Conservation (phyloP, 139 green algal species). For the Edaphochlamys debaryana region DNA sequence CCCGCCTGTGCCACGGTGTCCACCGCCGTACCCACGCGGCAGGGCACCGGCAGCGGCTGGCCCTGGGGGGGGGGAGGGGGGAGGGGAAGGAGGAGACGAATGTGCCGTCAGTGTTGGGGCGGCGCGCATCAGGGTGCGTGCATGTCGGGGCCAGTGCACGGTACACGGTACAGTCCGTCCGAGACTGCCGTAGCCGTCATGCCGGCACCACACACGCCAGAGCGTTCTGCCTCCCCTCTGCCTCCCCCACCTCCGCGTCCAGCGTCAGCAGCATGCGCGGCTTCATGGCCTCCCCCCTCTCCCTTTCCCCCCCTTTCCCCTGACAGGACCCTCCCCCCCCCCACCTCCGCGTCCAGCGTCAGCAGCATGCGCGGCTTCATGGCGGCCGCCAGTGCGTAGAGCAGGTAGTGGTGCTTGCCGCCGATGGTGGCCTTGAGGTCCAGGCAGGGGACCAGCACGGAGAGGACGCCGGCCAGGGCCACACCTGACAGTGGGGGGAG, state of each 20-base stretch:
- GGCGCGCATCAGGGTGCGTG: too few relatives aligned
- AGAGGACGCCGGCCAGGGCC: slow-evolving; percentile 85
- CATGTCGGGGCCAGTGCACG: too few relatives aligned
- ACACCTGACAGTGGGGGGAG: slow-evolving; percentile 60
- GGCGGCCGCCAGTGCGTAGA: slow-evolving; percentile 92
- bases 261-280: slow-evolving; percentile 98
- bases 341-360: slow-evolving; percentile 92
- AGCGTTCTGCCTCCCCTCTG: too few relatives aligned
- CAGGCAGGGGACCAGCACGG: slow-evolving; percentile 81
- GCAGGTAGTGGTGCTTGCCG: slow-evolving; percentile 92
- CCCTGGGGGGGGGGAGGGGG: too few relatives aligned
- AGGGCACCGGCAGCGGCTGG: slow-evolving; percentile 85
- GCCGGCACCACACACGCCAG: too few relatives aligned
- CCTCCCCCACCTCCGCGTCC: slow-evolving; percentile 87
- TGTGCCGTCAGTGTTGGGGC: too few relatives aligned
- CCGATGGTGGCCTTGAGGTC: slow-evolving; percentile 85
- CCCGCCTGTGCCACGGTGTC: slow-evolving; percentile 97
- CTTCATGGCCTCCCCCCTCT: slow-evolving; percentile 86
- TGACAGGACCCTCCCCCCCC: too few relatives aligned
- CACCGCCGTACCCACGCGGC: slow-evolving; percentile 92
- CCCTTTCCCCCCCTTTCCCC: too few relatives aligned
- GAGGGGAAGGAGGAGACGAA: too few relatives aligned
- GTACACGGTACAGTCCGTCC: too few relatives aligned
- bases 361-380: slow-evolving; percentile 97
- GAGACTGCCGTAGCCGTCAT: too few relatives aligned